A percentile compares a stretch with the other conserved stretches of the same genome.
Conservation (phyloP, 192 early-diverging fungal species). For the Allomyces javanicus region DNA sequence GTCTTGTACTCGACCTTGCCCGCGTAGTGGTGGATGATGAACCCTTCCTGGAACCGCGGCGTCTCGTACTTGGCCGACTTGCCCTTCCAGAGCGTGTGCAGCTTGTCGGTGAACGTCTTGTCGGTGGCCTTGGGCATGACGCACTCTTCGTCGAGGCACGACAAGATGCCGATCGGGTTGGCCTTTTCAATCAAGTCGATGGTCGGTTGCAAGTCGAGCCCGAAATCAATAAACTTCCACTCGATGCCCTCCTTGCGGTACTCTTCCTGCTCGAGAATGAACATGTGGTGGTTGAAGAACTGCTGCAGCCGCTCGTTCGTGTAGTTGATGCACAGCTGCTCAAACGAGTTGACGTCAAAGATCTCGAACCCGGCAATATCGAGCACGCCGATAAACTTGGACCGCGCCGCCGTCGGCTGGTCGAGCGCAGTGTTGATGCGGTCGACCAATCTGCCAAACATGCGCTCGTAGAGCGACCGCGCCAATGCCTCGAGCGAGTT, state of each 20-base stretch:
- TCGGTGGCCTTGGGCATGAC: slow-evolving; percentile 93
- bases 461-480: slow-evolving; percentile 81
- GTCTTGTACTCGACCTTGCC: slow-evolving; percentile 85
- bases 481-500: slow-evolving; percentile 82
- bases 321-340: slow-evolving; percentile 99
- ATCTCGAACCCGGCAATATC: slow-evolving; percentile 99
- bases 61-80: slow-evolving; percentile 72
- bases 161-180: slow-evolving; percentile 89
- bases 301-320: slow-evolving; percentile 97
- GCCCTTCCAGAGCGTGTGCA: slow-evolving; percentile 70
- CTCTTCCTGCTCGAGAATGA: slow-evolving; percentile 95
- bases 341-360: slow-evolving; percentile 92
- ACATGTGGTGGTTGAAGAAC: slow-evolving; percentile 99
- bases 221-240: slow-evolving; percentile 97
- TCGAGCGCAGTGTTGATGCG: slow-evolving; percentile 12
- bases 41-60: slow-evolving; percentile 69
- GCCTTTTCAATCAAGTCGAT: slow-evolving; percentile 97
- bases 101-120: slow-evolving; percentile 82
- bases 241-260: slow-evolving; percentile 91
- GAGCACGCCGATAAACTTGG: slow-evolving; percentile 83
- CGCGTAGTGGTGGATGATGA: slow-evolving; percentile 85
- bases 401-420: slow-evolving; percentile 40
- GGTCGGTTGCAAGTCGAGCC: slow-evolving; percentile 88
- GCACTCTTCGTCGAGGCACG: slow-evolving; percentile 93
- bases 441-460: slow-evolving; percentile 71